Conservation (phyloP, 306 rosid genomes). For the Cyclanthera cordifolia region DNA sequence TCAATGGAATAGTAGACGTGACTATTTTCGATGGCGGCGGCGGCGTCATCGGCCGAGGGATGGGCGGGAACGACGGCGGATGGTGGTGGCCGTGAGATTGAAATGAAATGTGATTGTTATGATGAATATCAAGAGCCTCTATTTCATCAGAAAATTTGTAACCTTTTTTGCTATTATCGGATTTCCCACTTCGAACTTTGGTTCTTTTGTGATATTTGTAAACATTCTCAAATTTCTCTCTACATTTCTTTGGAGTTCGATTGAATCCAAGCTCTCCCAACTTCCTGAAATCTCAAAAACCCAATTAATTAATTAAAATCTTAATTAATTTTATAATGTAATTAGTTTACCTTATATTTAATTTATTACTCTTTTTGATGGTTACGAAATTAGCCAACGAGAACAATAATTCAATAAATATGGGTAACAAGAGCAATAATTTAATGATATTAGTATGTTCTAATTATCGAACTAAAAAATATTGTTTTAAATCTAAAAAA, state of each 20-base stretch:
- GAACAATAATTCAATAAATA: too few species aligned
- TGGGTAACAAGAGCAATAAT: too few species aligned
- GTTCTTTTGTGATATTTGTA: constrained; percentile 93
- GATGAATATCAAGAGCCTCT: constrained; percentile 43
- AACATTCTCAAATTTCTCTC: constrained; percentile 92
- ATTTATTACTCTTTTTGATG: too few species aligned
- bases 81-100: constrained; percentile 16
- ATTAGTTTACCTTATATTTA: too few species aligned
- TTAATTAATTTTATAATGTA: too few species aligned
- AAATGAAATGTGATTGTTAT: constrained; percentile 16
- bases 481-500: not conserved
- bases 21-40: not conserved
- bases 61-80: too few species aligned
- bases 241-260: constrained; percentile 86
- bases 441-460: too few species aligned
- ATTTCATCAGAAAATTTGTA: constrained; percentile 79
- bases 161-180: constrained; percentile 51
- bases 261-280: constrained; percentile 75
- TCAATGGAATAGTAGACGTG: not conserved
- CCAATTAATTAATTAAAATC: not conserved
- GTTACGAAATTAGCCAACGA: too few species aligned
- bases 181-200: constrained; percentile 66
- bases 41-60: too few species aligned
- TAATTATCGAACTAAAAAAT: too few species aligned
- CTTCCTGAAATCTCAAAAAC: constrained; percentile 40